phyloP scores from a whole-genome alignment of 176 grass and related monocot genomes.

The Tillandsia leiboldiana region DNA sequence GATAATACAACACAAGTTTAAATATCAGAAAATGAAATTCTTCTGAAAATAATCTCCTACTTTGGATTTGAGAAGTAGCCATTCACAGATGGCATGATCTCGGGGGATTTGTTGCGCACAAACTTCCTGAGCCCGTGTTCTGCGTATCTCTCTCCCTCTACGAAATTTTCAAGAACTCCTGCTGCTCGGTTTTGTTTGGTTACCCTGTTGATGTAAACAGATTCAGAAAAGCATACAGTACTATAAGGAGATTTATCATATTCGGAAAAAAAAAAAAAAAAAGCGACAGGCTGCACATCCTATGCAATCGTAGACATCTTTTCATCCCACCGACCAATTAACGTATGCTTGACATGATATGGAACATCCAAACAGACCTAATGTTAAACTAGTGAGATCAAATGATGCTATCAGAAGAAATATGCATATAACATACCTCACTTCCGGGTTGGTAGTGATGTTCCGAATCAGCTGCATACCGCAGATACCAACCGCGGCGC shows the following conservation, averaged over 20 bases:
- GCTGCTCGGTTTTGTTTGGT: slow-evolving; percentile 60
- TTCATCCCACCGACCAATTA: too few species aligned
- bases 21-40: not conserved
- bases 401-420: slow-evolving; percentile 1
- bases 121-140: slow-evolving; percentile 46
- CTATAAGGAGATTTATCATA: not conserved
- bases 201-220: slow-evolving; percentile 21
- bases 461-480: slow-evolving; percentile 62
- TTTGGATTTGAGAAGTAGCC: slow-evolving; percentile 31
- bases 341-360: not conserved
- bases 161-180: slow-evolving; percentile 45
- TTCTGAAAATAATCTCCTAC: not conserved
- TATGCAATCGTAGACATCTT: too few species aligned
- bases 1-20: not conserved
- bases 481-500: slow-evolving; percentile 44
- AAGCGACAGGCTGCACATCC: not conserved
- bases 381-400: not conserved
- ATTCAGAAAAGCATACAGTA: not conserved
- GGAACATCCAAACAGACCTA: not conserved
- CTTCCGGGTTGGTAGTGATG: slow-evolving; percentile 55
- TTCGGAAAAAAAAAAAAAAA: not conserved
- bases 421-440: slow-evolving; percentile 27
- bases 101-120: slow-evolving; percentile 27
- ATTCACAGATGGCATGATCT: slow-evolving; percentile 43
- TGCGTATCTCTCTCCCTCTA: slow-evolving; percentile 51